Percentiles rank a stretch among this genome's conserved stretches.
These are phyloP conservation scores for Drechslerella dactyloides DNA, from an alignment of 2,329 filamentous ascomycete species.

Conservation along the genomic window DNA sequence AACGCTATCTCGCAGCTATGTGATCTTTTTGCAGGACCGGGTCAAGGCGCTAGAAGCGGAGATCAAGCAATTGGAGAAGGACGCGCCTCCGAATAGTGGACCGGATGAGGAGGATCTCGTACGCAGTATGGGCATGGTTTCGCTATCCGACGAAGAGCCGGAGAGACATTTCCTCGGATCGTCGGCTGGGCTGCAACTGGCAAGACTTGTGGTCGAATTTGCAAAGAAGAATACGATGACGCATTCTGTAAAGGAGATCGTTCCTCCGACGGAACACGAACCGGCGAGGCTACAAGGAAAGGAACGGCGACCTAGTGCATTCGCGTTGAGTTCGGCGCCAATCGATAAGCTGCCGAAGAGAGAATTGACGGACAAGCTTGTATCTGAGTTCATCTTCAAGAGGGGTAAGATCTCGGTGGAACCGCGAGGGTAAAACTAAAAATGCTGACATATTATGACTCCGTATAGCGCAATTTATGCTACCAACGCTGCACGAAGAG, in stretches of 20 bases:
- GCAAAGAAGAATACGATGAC: conserved; percentile 92
- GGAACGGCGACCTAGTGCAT: conserved; percentile 65
- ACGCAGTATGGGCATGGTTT: conserved; percentile 82
- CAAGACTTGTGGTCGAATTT: conserved; percentile 91
- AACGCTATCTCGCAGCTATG: conserved; percentile 88
- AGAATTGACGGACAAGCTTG: conserved; percentile 75
- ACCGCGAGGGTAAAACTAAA: not conserved
- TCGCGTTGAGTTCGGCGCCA: conserved; percentile 73
- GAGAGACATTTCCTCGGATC: conserved; percentile 89
- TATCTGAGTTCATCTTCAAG: conserved; percentile 80
- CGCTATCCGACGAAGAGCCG: conserved; percentile 65
- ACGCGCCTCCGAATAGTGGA: conserved; percentile 62
- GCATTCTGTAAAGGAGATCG: conserved; percentile 79
- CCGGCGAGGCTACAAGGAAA: conserved; percentile 39
- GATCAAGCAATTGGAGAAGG: conserved; percentile 72
- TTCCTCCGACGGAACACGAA: conserved; percentile 44
- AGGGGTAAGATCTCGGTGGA: conserved; percentile 67
- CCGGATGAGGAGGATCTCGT: conserved; percentile 82
- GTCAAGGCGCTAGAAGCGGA: conserved; percentile 82
- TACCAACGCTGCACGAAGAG: conserved; percentile 84
- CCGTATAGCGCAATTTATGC: conserved; percentile 79
- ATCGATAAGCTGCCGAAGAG: conserved; percentile 76
- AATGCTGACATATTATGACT: conserved; percentile 3
- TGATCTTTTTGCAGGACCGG: conserved; percentile 86
- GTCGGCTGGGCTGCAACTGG: conserved; percentile 94